Evolutionary conservation across 2,329 filamentous ascomycete species (phyloP), one percentile per base, ranked within the genome.

Genomic region (Clarireedia hainanense): DNA sequence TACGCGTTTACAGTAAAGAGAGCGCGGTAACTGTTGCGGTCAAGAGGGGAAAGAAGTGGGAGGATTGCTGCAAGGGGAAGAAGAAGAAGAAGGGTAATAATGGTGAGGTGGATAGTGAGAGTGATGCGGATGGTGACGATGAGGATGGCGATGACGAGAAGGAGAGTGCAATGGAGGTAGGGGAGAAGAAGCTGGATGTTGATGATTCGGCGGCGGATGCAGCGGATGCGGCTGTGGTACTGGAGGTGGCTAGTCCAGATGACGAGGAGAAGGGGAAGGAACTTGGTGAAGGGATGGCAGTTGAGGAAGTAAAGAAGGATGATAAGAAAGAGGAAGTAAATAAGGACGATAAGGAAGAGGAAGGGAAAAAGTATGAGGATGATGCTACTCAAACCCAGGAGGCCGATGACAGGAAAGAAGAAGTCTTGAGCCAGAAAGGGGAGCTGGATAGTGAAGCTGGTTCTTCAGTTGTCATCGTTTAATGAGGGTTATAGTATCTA

Each of bases 1-100:
- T 85, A 51, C 76, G 80, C 4, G 77, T 85, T 5, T 85, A 84
- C 67, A 76, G 78, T 65, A 80, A 79, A 62, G 73, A 70, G 0
- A 61, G 66, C 0, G 67, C 56, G 9, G 64, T 67, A 6, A 59
- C 52, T 6, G 59, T 68, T 1, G 62, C 55, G 14, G 63, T 69
- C 26, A 56, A 65, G 9, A 58, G 64, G 26, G 61, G 61, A 2
- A 60, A 51, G 5, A 57, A 54, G 12, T 60, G 59, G 56, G 64
- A 62, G 47, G 58, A 64, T 34, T 34, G 30, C 10, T 34, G 30
- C 10, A 34, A 34, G 57, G 59, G 48, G 43, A 52, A 56, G 37
- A 59, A 58, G 42, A 57, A 51, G 15, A 57, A 63, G 50, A 52
- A 52, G 55, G 71, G 68, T 4, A 57, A 75, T 30, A 74, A 76